These are phyloP conservation scores for Ustilago esculenta DNA, from an alignment of 1,284 basidiomycete species.

Conservation along the genomic window DNA sequence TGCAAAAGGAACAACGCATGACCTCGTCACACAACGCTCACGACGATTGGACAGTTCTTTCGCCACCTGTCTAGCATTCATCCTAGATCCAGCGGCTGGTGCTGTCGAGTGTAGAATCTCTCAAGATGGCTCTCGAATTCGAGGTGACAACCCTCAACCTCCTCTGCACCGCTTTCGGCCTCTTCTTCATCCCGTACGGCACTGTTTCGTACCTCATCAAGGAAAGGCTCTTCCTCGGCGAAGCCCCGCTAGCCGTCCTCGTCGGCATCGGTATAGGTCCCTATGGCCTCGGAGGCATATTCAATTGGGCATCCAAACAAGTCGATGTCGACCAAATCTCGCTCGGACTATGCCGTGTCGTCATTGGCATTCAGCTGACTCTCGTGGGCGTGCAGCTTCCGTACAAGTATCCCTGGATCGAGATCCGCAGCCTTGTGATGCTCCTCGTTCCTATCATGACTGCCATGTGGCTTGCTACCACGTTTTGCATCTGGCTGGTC, in stretches of 20 bases:
- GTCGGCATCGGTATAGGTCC: conserved; percentile 53
- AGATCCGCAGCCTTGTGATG: conserved; percentile 39
- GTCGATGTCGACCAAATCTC: conserved; percentile 41
- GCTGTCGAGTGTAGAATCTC: background rate
- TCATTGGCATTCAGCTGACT: conserved; percentile 57
- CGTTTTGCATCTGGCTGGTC: conserved; percentile 42
- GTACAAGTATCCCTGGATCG: conserved; percentile 52
- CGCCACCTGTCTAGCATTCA: conserved; percentile 5
- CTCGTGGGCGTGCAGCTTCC: conserved; percentile 59
- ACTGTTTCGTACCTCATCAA: conserved; percentile 57
- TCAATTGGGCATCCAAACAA: conserved; percentile 40
- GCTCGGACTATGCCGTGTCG: conserved; percentile 48
- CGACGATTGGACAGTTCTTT: background rate
- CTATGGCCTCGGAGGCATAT: conserved; percentile 47
- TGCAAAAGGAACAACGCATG: conserved; percentile 3
- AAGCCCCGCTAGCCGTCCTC: conserved; percentile 57
- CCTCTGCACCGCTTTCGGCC: conserved; percentile 42
- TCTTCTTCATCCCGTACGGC: conserved; percentile 51
- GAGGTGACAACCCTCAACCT: conserved; percentile 46
- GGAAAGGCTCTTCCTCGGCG: conserved; percentile 54
- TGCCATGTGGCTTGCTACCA: conserved; percentile 55
- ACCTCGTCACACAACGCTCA: background rate
- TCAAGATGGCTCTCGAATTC: conserved; percentile 27
- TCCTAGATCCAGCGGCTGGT: too few relatives aligned
- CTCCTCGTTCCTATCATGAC: conserved; percentile 57